phyloP scores from a whole-genome alignment of 305 asterid species.

The Fraxinus nigra region DNA sequence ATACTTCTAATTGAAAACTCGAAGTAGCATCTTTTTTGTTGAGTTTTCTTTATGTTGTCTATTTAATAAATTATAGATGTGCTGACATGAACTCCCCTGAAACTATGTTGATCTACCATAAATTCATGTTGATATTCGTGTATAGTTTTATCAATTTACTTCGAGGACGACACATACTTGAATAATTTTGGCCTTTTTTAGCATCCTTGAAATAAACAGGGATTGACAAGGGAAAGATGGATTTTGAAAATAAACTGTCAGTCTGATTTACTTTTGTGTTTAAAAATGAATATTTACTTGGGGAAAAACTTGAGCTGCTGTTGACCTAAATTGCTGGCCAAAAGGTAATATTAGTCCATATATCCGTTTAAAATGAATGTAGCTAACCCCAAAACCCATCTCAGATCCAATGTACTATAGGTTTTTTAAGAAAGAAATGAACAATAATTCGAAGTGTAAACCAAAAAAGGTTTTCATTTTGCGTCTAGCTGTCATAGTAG shows the following conservation, averaged over 20 bases:
- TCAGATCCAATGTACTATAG: background rate
- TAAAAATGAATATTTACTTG: background rate
- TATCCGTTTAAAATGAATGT: background rate
- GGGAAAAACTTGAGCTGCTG: background rate
- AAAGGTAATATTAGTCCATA: background rate
- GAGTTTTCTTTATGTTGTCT: background rate
- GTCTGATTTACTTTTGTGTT: background rate
- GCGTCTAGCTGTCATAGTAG: background rate
- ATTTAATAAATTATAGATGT: background rate
- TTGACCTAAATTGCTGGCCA: background rate
- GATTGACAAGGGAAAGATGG: background rate
- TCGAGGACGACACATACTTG: background rate
- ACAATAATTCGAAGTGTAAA: background rate
- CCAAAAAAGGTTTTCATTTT: background rate
- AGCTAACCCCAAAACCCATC: background rate
- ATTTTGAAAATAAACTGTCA: background rate
- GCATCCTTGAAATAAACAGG: background rate
- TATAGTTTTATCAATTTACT: background rate
- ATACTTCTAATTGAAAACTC: slow-evolving; percentile 1
- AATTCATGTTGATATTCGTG: background rate
- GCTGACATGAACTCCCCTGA: background rate
- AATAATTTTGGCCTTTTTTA: background rate
- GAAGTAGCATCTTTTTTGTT: slow-evolving; percentile 5
- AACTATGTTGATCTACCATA: background rate
- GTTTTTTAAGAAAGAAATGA: background rate